Evolutionary conservation across 805 yeast genomes (phyloP).

Genomic region (Candida berthetii): DNA sequence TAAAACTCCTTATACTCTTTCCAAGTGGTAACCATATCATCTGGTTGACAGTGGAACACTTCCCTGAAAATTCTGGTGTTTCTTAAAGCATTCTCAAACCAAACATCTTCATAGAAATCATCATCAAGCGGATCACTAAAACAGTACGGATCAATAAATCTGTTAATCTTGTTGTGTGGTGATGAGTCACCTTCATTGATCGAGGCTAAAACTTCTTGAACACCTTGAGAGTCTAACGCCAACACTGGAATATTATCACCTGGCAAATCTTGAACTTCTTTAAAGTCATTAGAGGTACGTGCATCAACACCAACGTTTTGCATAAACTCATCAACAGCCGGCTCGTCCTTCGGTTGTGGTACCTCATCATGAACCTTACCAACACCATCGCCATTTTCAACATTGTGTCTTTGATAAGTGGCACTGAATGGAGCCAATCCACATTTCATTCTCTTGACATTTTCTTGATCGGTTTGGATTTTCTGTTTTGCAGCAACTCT

Average conservation of each 20-base stretch:
- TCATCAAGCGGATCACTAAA: constrained; percentile 84
- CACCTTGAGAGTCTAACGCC: constrained; percentile 35
- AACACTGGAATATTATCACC: constrained; percentile 31
- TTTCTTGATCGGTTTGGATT: constrained; percentile 31
- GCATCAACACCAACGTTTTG: neutral
- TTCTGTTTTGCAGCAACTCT: constrained; percentile 51
- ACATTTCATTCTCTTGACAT: constrained; percentile 24
- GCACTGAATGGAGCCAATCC: constrained; percentile 7
- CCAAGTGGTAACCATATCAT: constrained; percentile 88
- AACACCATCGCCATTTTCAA: neutral
- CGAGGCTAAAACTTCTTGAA: constrained; percentile 31
- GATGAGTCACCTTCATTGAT: constrained; percentile 30
- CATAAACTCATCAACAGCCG: neutral
- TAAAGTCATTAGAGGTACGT: neutral
- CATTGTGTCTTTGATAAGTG: neutral
- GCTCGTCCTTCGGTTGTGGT: neutral
- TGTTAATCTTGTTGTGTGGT: constrained; percentile 13
- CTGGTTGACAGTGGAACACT: constrained; percentile 94
- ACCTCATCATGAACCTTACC: neutral
- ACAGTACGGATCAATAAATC: constrained; percentile 78
- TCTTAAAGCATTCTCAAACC: constrained; percentile 78
- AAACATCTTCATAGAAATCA: constrained; percentile 78
- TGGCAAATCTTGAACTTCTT: constrained; percentile 14
- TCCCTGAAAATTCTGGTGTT: constrained; percentile 78
- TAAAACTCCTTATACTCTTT: constrained; percentile 73